These are phyloP conservation scores for Rubia peregrina DNA, from an alignment of 305 asterid genomes.

Conservation along the genomic window DNA sequence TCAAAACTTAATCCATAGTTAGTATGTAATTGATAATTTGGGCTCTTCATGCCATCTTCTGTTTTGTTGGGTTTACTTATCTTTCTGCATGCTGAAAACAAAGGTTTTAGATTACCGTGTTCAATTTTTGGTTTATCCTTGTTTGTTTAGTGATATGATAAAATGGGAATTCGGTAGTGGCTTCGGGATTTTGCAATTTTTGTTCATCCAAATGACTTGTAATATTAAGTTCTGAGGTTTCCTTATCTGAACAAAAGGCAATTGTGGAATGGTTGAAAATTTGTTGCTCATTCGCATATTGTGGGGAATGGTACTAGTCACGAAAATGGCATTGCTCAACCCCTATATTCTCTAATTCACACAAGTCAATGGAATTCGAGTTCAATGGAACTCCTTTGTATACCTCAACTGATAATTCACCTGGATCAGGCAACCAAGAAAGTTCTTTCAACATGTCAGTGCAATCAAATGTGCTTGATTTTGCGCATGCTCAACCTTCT, in stretches of 20 bases:
- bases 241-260: slow-evolving; percentile 41
- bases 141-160: neutral
- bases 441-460: slow-evolving; percentile 37
- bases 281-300: slow-evolving; percentile 43
- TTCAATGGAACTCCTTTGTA: slow-evolving; percentile 34
- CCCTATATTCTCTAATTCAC: slow-evolving; percentile 37
- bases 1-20: slow-evolving; percentile 47
- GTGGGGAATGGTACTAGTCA: slow-evolving; percentile 38
- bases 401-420: slow-evolving; percentile 35
- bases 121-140: neutral
- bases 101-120: neutral
- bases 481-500: slow-evolving; percentile 33
- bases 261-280: slow-evolving; percentile 49
- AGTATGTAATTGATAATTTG: slow-evolving; percentile 16
- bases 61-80: neutral
- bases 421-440: slow-evolving; percentile 27
- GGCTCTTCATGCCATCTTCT: slow-evolving; percentile 4
- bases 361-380: slow-evolving; percentile 42
- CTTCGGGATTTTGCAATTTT: neutral
- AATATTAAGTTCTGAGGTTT: slow-evolving; percentile 7
- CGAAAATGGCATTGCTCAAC: slow-evolving; percentile 36
- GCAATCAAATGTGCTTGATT: slow-evolving; percentile 44
- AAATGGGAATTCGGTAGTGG: neutral
- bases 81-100: slow-evolving; percentile 1
- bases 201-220: neutral